A percentile compares a stretch with the other conserved stretches of the same genome.
Conservation (phyloP, 2,329 filamentous ascomycete genomes). For the Shiraia sp. region DNA sequence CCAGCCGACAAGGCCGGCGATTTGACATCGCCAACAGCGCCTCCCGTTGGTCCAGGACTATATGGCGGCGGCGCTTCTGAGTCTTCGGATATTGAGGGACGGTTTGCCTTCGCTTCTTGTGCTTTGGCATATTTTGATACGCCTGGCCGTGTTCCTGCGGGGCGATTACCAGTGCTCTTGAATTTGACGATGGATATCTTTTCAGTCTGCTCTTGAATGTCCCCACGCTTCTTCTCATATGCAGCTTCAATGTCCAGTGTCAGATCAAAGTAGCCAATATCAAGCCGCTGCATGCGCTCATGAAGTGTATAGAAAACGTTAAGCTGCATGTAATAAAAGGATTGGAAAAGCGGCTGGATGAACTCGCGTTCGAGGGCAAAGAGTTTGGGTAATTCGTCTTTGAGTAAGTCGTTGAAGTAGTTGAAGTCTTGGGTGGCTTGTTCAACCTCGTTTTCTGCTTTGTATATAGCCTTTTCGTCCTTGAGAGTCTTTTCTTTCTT, state of each 20-base stretch:
- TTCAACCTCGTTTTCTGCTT: slow-evolving; percentile 89
- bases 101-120: slow-evolving; percentile 41
- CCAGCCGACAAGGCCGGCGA: slow-evolving; percentile 38
- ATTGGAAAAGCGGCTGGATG: slow-evolving; percentile 95
- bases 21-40: slow-evolving; percentile 20
- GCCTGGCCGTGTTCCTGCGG: slow-evolving; percentile 25
- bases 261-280: slow-evolving; percentile 97
- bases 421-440: slow-evolving; percentile 93
- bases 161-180: slow-evolving; percentile 77
- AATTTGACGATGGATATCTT: slow-evolving; percentile 84
- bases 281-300: slow-evolving; percentile 95
- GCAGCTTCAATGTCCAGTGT: slow-evolving; percentile 89
- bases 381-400: slow-evolving; percentile 91
- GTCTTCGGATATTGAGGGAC: slow-evolving; percentile 34
- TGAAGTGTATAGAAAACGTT: slow-evolving; percentile 99
- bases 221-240: slow-evolving; percentile 84
- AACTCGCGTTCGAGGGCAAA: slow-evolving; percentile 91
- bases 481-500: slow-evolving; percentile 97
- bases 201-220: slow-evolving; percentile 84
- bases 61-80: slow-evolving; percentile 47
- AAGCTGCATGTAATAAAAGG: slow-evolving; percentile 99
- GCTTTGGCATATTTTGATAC: slow-evolving; percentile 48
- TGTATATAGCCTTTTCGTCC: slow-evolving; percentile 97
- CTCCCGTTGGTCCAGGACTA: slow-evolving; percentile 34
- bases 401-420: slow-evolving; percentile 96